Base-by-base conservation (phyloP, 257 asterid genomes). In the Mitragyna speciosa region DNA sequence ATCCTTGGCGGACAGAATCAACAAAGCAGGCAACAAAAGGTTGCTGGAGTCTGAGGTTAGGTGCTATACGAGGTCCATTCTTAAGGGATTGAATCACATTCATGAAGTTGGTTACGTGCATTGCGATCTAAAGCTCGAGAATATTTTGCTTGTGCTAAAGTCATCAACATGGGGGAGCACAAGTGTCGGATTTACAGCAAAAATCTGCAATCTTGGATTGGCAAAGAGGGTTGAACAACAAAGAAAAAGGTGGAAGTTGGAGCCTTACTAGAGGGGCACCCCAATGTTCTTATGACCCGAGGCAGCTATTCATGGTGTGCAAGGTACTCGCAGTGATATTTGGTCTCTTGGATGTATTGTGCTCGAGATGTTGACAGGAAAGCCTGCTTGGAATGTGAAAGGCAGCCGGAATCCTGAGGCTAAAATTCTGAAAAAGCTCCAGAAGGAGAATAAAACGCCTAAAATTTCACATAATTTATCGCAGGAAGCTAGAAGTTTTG, bases 351-450 rank as follows among this genome's bases (percentile, higher is more conserved):
- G 80, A 3, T 73, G 82, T 4, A 67, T 63, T 0, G 85, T 82
- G 0, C 45, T 82, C 16, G 85, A 67, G 77, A 82, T 82, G 83
- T 68, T 82, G 11, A 73, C 85, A 1, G 85, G 80, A 24, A 68
- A 67, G 36, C 24, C 70, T 16, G 17, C 73, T 0, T 78, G 83
- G 85, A 72, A 78, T 20, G 41, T 63, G 54, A n/a, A 43, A 12
- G 58, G 36, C 11, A 41, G 28, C 16, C 41, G 0, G 7, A 76
- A 75, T 22, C 8, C 43, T 59, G 69, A 70, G 36, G 72, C 58
- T 10, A 22, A 58, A 30, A 20, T 79, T 6, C 26, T 82, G 31
- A 58, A 67, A 28, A 68, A 56, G 79, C 80, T 82, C 6, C 67
- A 61, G 6, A 19, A 15, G 19, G 56, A 71, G 43, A 19, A 52